A percentile compares a stretch with the other conserved stretches of the same genome.
phyloP scores from a whole-genome alignment of 2,329 filamentous ascomycete species.

The Chrysosporium queenslandicum region DNA sequence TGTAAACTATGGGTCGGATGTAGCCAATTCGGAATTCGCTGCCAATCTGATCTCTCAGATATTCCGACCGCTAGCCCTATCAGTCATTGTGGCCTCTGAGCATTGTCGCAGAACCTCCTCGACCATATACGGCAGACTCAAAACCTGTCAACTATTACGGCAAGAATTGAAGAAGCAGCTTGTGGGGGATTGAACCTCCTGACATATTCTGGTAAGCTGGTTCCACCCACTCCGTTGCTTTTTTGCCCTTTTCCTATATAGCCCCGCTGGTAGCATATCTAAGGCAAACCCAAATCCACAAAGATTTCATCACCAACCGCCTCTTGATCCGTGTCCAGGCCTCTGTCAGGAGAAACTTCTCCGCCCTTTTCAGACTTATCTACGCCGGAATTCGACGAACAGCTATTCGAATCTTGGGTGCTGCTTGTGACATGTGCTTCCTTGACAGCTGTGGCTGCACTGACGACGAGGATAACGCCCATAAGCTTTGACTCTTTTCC shows the following conservation, averaged over 20 bases:
- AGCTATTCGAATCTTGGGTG: not conserved
- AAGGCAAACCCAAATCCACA: slow-evolving; percentile 7
- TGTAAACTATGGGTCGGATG: not conserved
- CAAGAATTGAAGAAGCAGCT: not conserved
- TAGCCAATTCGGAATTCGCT: slow-evolving; percentile 7
- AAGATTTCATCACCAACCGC: slow-evolving; percentile 5
- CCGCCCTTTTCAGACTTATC: no score
- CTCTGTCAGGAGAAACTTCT: no score
- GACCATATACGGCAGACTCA: not conserved
- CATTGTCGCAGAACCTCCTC: slow-evolving; percentile 1
- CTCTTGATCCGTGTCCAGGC: not conserved
- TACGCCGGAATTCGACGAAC: not conserved
- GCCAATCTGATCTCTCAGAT: slow-evolving; percentile 7
- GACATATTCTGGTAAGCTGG: slow-evolving; percentile 5
- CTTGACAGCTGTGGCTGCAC: slow-evolving; percentile 12
- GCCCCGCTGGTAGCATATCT: slow-evolving; percentile 3
- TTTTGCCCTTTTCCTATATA: slow-evolving; percentile 4
- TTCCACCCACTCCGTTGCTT: slow-evolving; percentile 5
- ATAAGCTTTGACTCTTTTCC: not conserved
- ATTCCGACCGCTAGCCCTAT: slow-evolving; percentile 4
- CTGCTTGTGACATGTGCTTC: slow-evolving; percentile 16
- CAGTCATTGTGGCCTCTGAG: not conserved
- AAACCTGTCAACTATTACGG: not conserved
- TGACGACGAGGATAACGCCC: slow-evolving; percentile 16
- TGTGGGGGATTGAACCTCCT: not conserved